These are phyloP conservation scores for Westerdykella sp. DNA, from an alignment of 2,329 filamentous ascomycete species.

Conservation along the genomic window DNA sequence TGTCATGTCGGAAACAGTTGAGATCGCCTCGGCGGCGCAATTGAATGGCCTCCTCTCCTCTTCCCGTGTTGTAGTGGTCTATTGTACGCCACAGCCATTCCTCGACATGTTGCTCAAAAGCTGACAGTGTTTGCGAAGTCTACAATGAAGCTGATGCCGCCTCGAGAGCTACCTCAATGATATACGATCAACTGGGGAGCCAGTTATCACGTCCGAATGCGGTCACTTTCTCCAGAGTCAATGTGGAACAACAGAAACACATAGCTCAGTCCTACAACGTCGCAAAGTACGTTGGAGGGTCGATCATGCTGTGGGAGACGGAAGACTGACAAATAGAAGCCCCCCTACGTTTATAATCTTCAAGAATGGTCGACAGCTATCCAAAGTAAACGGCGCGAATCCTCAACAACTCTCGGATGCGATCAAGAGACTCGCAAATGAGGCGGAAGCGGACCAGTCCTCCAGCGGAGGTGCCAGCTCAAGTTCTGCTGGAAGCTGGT, in stretches of 20 bases:
- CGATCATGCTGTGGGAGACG: not conserved
- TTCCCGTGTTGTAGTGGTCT: slow-evolving; percentile 74
- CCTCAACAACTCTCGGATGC: slow-evolving; percentile 62
- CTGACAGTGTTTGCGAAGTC: slow-evolving; percentile 50
- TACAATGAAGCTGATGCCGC: slow-evolving; percentile 82
- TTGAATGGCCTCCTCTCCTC: slow-evolving; percentile 57
- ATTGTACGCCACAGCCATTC: slow-evolving; percentile 60
- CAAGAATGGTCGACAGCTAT: slow-evolving; percentile 60
- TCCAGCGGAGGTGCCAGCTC: slow-evolving; percentile 39
- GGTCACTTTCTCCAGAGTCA: slow-evolving; percentile 81
- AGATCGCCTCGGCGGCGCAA: slow-evolving; percentile 40
- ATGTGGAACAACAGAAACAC: slow-evolving; percentile 65
- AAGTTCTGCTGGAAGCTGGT: slow-evolving; percentile 53
- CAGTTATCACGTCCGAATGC: slow-evolving; percentile 64
- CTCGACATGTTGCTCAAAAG: slow-evolving; percentile 9
- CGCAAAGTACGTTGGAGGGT: slow-evolving; percentile 47
- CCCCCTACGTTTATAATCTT: slow-evolving; percentile 88
- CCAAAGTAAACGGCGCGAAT: slow-evolving; percentile 70
- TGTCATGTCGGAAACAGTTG: slow-evolving; percentile 42
- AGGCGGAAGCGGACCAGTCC: slow-evolving; percentile 49
- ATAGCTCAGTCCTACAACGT: slow-evolving; percentile 69
- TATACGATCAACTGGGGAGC: slow-evolving; percentile 70
- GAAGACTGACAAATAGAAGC: slow-evolving; percentile 29
- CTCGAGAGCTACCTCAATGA: slow-evolving; percentile 75
- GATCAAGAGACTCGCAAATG: slow-evolving; percentile 63